Percentiles rank a stretch among this genome's conserved stretches.
Evolutionary conservation across 2,329 filamentous ascomycete genomes (phyloP).

Genomic region (Ophiocordyceps polyrhachis-furcata): DNA sequence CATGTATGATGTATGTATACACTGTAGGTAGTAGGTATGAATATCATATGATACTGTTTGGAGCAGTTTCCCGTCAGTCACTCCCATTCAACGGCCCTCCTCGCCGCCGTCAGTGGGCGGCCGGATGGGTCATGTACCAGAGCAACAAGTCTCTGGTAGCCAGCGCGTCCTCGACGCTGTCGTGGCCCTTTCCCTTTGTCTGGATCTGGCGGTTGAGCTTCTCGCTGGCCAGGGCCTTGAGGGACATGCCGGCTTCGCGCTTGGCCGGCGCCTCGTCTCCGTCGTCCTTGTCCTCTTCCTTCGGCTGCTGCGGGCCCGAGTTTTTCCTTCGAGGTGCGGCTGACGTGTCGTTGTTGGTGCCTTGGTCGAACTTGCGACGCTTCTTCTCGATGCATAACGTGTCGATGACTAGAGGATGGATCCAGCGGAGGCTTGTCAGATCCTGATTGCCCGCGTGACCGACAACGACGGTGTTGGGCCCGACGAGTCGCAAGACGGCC

Average conservation of each 20-base stretch:
- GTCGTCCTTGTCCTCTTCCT: neutral
- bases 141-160: constrained; percentile 22
- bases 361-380: constrained; percentile 2
- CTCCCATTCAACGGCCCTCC: neutral
- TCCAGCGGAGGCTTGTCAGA: constrained; percentile 25
- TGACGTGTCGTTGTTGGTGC: constrained; percentile 4
- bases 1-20: too few species aligned
- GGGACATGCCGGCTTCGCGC: constrained; percentile 10
- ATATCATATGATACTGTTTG: too few species aligned
- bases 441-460: constrained; percentile 25
- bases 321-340: neutral
- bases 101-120: too few species aligned
- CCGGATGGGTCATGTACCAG: constrained; percentile 13
- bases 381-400: constrained; percentile 18
- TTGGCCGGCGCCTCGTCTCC: constrained; percentile 1
- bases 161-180: constrained; percentile 26
- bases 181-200: constrained; percentile 15
- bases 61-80: too few species aligned
- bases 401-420: constrained; percentile 25
- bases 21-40: too few species aligned
- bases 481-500: constrained; percentile 23
- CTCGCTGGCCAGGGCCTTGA: constrained; percentile 20
- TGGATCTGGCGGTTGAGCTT: constrained; percentile 22
- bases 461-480: constrained; percentile 26
- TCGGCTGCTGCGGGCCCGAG: neutral